Base-by-base conservation (phyloP, 1,139 yeast genomes). In the Suhomyces bokatorum region DNA sequence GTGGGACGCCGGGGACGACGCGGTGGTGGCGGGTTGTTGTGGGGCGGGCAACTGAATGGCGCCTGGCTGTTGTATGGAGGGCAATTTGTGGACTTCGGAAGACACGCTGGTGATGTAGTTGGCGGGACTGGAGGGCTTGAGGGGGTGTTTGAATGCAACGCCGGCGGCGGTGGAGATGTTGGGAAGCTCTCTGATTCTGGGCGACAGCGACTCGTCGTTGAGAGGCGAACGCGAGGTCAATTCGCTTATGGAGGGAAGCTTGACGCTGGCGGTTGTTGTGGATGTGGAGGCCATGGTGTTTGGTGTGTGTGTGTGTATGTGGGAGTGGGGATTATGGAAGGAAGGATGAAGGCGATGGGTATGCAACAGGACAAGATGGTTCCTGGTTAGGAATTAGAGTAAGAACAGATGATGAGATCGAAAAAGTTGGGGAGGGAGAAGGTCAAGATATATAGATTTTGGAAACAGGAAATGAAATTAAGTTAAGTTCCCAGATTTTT, bases 211-310 rank as follows among this genome's bases (percentile, higher is more conserved):
- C 30, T 46, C 47, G 32, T 52, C 55, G 27, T 43, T 37, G 16
- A 51, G 42, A 6, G 59, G 47, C 20, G 57, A 50, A 13, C 51
- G 40, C 12, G 60, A 53, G n/a, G 73, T 67, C 52, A 69, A 60
- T 48, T 69, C 73, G 48, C 59, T 63, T 40, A 69, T 67, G 4
- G 72, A 63, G 13, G 74, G 73, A 50, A 69, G 62, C 48, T 58
- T 64, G 32, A 66, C 50, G 37, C 29, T 38, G 22, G 39, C 10
- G 14, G 46, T 13, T 11, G 44, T 22, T n/a, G n/a, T n/a, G 9
- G 48, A 35, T 12, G 46, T 22, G 24, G 45, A 38, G 14, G 46
- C 37, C 43, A 37, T 35, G 33, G 14, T 37, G 13, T 3, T 35
- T 35, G 33, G 14, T 37, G 13, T 3, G 17, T 24, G 15, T 12